Percentiles rank a stretch among this genome's conserved stretches.
Conservation (phyloP, 2,329 filamentous ascomycete genomes). For the Harringtonia aguacate region DNA sequence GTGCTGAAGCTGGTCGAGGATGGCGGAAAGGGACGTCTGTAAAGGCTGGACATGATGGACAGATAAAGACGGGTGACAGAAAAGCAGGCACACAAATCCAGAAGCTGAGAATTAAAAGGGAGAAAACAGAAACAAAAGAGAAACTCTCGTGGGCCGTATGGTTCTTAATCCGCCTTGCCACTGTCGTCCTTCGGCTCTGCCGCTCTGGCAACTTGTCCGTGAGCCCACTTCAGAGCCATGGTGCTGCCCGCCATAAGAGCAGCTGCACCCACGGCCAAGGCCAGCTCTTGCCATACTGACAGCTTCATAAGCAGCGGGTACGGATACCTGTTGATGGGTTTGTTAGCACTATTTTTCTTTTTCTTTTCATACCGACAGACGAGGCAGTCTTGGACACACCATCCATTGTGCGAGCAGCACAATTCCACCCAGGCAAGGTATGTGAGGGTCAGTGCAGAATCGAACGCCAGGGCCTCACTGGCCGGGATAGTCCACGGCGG, state of each 20-base stretch:
- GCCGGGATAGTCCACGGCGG: constrained; percentile 59
- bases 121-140: no score
- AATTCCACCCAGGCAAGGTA: constrained; percentile 71
- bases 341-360: no score
- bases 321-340: constrained; percentile 43
- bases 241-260: constrained; percentile 58
- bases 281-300: constrained; percentile 49
- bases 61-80: no score
- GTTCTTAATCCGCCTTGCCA: no score
- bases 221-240: background rate
- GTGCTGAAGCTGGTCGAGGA: constrained; percentile 2
- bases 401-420: constrained; percentile 56
- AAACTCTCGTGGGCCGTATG: no score
- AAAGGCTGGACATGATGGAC: no score
- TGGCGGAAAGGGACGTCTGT: background rate
- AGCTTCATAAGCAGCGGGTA: constrained; percentile 75
- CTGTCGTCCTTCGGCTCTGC: no score
- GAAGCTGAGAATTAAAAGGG: no score
- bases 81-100: no score
- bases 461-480: constrained; percentile 46
- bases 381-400: constrained; percentile 16
- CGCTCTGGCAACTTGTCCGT: background rate
- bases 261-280: constrained; percentile 61
- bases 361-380: no score
- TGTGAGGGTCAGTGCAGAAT: constrained; percentile 44